Evolutionary conservation across 176 grass and related monocot species (phyloP), one percentile per base, ranked within the genome.

Genomic region (Avena eriantha): DNA sequence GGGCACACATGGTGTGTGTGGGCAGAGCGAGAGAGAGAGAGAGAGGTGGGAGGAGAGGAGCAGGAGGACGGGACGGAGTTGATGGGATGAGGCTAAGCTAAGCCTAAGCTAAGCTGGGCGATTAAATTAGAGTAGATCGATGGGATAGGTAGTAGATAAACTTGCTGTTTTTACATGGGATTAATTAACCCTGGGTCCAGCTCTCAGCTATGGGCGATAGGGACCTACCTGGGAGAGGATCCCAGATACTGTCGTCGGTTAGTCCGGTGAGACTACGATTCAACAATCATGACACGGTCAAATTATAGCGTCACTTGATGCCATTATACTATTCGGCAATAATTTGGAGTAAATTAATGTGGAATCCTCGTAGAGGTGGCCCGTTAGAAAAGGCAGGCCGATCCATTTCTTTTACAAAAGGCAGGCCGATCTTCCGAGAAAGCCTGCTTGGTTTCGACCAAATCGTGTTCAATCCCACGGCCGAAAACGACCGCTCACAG

Each of bases 171-270:
- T 91, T 77, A 84, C 58, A 2, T 82, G 73, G 61, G 73, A 86
- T 86, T 69, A 59, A 81, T 51, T 41, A 41, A 41, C 39, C 68
- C 54, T 36, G 35, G 2, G 35, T 76, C 31, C 10, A 50, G 50
- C 61, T 74, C 9, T 6, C 51, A 11, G 60, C 14, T 34, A 22
- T 64, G 51, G 49, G 26, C 39, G 53, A 59, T 64, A 86, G 59
- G 59, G 68, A 71, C 83, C 0, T 50, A n/a, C n/a, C n/a, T 81
- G 69, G 63, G 63, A 29, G 39, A 67, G 45, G 79, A 78, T 90
- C 86, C 88, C 53, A 74, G 74, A 84, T 80, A 74, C 78, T 81
- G 80, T 87, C 65, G 79, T 87, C 73, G 80, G 80, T 79, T 65
- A 73, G 73, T 79, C 78, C 74, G 49, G 23, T 47, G 65, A 78